Conservation (phyloP, 1,284 basidiomycete genomes). For the Stygiomarasmius scandens region DNA sequence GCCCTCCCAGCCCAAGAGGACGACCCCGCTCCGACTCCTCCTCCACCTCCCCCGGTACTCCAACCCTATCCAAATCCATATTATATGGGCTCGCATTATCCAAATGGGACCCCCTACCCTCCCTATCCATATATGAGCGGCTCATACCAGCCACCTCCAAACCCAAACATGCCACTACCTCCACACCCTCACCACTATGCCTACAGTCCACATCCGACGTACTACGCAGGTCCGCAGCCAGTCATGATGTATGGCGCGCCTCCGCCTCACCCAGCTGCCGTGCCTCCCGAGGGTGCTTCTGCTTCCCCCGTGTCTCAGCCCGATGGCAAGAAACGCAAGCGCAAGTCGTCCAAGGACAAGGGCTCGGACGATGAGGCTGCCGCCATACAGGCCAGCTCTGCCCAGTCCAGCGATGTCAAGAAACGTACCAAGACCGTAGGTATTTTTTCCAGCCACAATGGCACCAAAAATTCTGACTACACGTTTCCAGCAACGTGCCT, state of each 20-base stretch:
- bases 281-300: conserved; percentile 30
- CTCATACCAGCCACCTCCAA: conserved; percentile 48
- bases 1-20: conserved; percentile 24
- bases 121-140: conserved; percentile 40
- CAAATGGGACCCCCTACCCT: conserved; percentile 58
- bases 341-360: conserved; percentile 54
- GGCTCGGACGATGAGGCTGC: conserved; percentile 65
- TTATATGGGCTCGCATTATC: conserved; percentile 64
- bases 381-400: conserved; percentile 43
- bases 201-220: conserved; percentile 55
- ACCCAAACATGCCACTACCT: conserved; percentile 42
- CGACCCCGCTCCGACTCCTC: conserved; percentile 28
- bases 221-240: conserved; percentile 51
- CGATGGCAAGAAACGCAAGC: conserved; percentile 63
- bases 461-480: not conserved
- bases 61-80: conserved; percentile 53
- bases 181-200: conserved; percentile 48
- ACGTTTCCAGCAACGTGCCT: conserved; percentile 65
- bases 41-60: conserved; percentile 43
- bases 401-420: conserved; percentile 57
- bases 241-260: conserved; percentile 67
- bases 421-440: conserved; percentile 87
- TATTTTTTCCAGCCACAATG: not conserved
- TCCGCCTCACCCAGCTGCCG: conserved; percentile 38
- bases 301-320: conserved; percentile 34